Conservation (phyloP, 805 yeast genomes). For the Diddensiella transvaalensis region DNA sequence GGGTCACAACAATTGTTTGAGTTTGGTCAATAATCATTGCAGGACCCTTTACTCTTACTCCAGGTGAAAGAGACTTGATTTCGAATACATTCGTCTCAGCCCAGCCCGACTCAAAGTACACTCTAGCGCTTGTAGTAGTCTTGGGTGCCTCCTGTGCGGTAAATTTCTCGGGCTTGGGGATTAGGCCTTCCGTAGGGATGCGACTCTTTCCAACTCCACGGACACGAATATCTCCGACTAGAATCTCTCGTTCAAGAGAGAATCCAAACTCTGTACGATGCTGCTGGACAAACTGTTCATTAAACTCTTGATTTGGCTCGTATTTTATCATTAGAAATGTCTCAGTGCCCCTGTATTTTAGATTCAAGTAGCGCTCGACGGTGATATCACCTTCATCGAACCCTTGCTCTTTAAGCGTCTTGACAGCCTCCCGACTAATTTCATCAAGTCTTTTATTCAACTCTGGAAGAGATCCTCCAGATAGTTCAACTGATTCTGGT, state of each 20-base stretch:
- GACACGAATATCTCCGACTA: slow-evolving; percentile 71
- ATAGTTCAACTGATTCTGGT: slow-evolving; percentile 54
- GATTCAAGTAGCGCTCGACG: slow-evolving; percentile 64
- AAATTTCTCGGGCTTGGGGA: slow-evolving; percentile 40
- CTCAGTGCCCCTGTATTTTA: slow-evolving; percentile 88
- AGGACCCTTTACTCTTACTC: slow-evolving; percentile 61
- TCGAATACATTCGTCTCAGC: slow-evolving; percentile 51
- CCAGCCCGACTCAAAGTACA: slow-evolving; percentile 56
- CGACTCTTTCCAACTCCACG: slow-evolving; percentile 66
- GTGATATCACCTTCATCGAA: slow-evolving; percentile 43
- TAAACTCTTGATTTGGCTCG: slow-evolving; percentile 26
- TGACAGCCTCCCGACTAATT: slow-evolving; percentile 43
- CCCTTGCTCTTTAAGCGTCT: slow-evolving; percentile 50
- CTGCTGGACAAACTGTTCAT: slow-evolving; percentile 46
- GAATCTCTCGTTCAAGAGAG: slow-evolving; percentile 51
- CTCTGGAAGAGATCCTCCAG: slow-evolving; percentile 27
- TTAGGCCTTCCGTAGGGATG: slow-evolving; percentile 20
- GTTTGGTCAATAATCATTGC: slow-evolving; percentile 76
- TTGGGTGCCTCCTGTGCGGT: slow-evolving; percentile 28
- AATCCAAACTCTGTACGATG: slow-evolving; percentile 77
- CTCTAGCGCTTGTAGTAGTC: slow-evolving; percentile 33
- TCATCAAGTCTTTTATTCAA: slow-evolving; percentile 46
- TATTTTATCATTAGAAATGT: slow-evolving; percentile 68
- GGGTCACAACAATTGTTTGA: slow-evolving; percentile 73
- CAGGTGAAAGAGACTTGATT: slow-evolving; percentile 51